Conservation (phyloP, 2,329 filamentous ascomycete species). For the Botrytis fabae region DNA sequence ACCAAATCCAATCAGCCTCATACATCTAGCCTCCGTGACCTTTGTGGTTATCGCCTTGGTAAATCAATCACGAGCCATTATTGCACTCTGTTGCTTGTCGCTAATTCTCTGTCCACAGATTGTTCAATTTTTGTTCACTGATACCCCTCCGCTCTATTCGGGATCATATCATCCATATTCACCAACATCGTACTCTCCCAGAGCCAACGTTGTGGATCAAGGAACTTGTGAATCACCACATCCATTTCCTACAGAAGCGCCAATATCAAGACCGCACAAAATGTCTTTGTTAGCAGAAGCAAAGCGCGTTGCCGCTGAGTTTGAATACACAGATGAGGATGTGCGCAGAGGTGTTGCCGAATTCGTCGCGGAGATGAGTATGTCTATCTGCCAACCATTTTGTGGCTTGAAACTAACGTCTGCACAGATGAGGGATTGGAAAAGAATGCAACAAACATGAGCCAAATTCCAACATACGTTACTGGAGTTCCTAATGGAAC, state of each 20-base stretch:
- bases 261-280: slow-evolving; percentile 55
- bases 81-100: background rate
- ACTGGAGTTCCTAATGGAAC: slow-evolving; percentile 95
- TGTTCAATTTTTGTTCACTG: slow-evolving; percentile 52
- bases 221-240: slow-evolving; percentile 56
- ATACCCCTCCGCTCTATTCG: slow-evolving; percentile 40
- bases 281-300: slow-evolving; percentile 71
- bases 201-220: slow-evolving; percentile 46
- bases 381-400: slow-evolving; percentile 41
- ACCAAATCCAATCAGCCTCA: slow-evolving; percentile 33
- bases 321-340: slow-evolving; percentile 77
- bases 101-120: slow-evolving; percentile 42
- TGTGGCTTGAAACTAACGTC: slow-evolving; percentile 29
- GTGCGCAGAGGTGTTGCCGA: slow-evolving; percentile 80
- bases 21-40: slow-evolving; percentile 41
- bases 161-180: slow-evolving; percentile 40
- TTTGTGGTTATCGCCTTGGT: slow-evolving; percentile 40
- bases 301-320: slow-evolving; percentile 76
- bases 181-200: slow-evolving; percentile 45
- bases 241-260: slow-evolving; percentile 55
- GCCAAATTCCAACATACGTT: slow-evolving; percentile 96
- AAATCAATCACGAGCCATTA: slow-evolving; percentile 24
- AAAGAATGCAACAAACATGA: slow-evolving; percentile 76
- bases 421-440: slow-evolving; percentile 73
- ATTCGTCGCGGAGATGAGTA: slow-evolving; percentile 83